These are phyloP conservation scores for Lactarius tabidus DNA, from an alignment of 768 basidiomycete genomes.

Conservation along the genomic window DNA sequence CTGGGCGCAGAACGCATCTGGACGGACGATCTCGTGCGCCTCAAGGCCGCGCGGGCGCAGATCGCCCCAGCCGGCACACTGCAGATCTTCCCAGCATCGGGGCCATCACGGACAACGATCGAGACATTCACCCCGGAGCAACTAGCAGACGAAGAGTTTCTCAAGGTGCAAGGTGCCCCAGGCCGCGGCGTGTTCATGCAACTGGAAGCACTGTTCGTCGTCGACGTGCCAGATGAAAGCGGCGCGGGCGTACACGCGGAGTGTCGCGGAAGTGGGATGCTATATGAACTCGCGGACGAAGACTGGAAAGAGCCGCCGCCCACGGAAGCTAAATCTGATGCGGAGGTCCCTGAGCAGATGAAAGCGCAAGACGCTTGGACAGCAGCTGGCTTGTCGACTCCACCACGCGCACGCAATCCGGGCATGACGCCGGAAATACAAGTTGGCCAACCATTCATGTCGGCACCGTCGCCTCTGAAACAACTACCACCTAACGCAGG, in stretches of 20 bases:
- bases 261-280: conserved; percentile 64
- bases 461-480: conserved; percentile 34
- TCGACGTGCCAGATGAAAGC: conserved; percentile 45
- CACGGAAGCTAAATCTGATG: conserved; percentile 17
- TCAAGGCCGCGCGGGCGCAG: conserved; percentile 63
- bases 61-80: conserved; percentile 64
- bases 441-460: conserved; percentile 29
- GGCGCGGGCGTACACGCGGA: conserved; percentile 46
- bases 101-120: conserved; percentile 38
- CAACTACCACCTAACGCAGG: conserved; percentile 35
- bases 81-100: conserved; percentile 57
- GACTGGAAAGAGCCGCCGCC: conserved; percentile 52
- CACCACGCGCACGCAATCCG: conserved; percentile 3
- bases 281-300: conserved; percentile 74
- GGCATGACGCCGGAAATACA: conserved; percentile 17
- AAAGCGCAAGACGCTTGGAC: conserved; percentile 18
- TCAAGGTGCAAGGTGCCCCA: conserved; percentile 43
- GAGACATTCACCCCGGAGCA: conserved; percentile 19
- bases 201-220: conserved; percentile 60
- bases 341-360: conserved; percentile 34
- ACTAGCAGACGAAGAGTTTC: conserved; percentile 14
- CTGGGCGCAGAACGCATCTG: conserved; percentile 89
- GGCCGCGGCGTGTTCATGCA: conserved; percentile 69
- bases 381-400: conserved; percentile 11
- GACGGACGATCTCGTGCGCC: conserved; percentile 77